phyloP scores from a whole-genome alignment of 768 basidiomycete genomes.

The Boletus speciosus region DNA sequence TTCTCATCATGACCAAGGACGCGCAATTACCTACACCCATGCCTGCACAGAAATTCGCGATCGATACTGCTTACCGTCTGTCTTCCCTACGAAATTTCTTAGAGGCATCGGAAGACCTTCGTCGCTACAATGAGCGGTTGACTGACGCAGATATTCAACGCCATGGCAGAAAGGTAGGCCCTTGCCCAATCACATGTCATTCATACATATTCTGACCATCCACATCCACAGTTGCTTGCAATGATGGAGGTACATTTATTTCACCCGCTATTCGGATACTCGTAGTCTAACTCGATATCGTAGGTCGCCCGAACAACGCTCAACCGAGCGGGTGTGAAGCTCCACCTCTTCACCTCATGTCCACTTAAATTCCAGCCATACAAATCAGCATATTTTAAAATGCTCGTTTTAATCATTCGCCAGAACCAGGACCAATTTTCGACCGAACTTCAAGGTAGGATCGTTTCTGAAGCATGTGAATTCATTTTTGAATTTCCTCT shows the following conservation, averaged over 20 bases:
- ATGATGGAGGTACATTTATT: constrained; percentile 47
- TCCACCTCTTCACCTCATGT: constrained; percentile 47
- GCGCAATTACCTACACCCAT: constrained; percentile 11
- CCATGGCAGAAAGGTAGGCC: constrained; percentile 27
- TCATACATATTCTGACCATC: constrained; percentile 3
- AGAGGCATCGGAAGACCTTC: constrained; percentile 27
- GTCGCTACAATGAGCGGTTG: constrained; percentile 15
- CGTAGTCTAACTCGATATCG: background rate
- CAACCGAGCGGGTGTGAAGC: constrained; percentile 37
- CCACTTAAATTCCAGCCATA: constrained; percentile 35
- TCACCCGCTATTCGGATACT: background rate
- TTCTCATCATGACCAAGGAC: constrained; percentile 14
- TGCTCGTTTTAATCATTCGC: constrained; percentile 41
- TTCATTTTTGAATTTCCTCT: background rate
- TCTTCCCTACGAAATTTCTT: constrained; percentile 30
- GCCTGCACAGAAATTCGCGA: constrained; percentile 25
- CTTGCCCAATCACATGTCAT: background rate
- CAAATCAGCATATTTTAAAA: constrained; percentile 49
- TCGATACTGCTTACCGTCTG: constrained; percentile 29
- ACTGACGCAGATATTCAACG: constrained; percentile 20
- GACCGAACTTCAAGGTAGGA: constrained; percentile 26
- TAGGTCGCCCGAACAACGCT: constrained; percentile 51
- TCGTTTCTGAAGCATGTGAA: background rate
- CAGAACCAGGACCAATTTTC: constrained; percentile 30
- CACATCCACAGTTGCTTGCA: constrained; percentile 41